Percentiles rank a stretch among this genome's conserved stretches.
Evolutionary conservation across 176 grass and related monocot genomes (phyloP).

Genomic region (Phyllostachys edulis): DNA sequence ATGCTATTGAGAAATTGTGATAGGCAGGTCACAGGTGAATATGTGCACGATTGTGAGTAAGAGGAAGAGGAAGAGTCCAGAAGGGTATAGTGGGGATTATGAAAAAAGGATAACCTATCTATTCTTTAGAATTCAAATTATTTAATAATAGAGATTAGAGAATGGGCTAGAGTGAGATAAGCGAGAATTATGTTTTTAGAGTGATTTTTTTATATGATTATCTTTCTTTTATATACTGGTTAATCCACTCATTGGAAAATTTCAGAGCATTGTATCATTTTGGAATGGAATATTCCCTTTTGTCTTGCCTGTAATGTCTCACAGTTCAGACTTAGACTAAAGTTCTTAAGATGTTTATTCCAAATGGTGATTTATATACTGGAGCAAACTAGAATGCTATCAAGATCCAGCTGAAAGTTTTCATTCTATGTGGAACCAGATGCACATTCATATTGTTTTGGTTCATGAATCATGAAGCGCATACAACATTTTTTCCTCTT

Average conservation of each 20-base stretch:
- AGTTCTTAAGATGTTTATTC: background rate
- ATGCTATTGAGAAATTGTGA: background rate
- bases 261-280: background rate
- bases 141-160: background rate
- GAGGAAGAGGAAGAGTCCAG: background rate
- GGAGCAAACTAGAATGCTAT: background rate
- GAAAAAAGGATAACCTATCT: background rate
- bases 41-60: background rate
- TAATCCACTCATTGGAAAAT: background rate
- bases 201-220: background rate
- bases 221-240: background rate
- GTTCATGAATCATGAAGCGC: background rate
- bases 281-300: background rate
- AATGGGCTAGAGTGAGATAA: background rate
- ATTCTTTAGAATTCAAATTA: background rate
- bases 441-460: background rate
- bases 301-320: background rate
- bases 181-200: background rate
- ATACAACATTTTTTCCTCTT: constrained; percentile 10
- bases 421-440: background rate
- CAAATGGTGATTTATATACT: background rate
- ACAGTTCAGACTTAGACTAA: background rate
- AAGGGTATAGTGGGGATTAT: background rate
- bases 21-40: background rate
- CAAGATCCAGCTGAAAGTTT: constrained; percentile 7